These are phyloP conservation scores for Ceriops zippeliana DNA, from an alignment of 345 rosid species.

Conservation along the genomic window DNA sequence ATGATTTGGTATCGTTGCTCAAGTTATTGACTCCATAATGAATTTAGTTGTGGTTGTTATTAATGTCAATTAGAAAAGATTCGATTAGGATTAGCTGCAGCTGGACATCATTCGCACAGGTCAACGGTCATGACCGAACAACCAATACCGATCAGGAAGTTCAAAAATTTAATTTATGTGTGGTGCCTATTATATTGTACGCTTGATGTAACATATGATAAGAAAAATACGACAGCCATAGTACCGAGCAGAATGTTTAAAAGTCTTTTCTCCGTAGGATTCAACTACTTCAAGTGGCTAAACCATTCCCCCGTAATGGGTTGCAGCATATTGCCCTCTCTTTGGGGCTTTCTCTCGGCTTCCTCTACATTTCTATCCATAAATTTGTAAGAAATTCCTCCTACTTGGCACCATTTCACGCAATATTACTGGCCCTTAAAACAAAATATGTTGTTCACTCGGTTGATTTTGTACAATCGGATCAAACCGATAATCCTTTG, in stretches of 20 bases:
- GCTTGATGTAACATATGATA: too few species aligned
- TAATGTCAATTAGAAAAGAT: not conserved
- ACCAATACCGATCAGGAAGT: too few species aligned
- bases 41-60: not conserved
- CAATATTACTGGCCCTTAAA: too few species aligned
- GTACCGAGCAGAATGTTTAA: too few species aligned
- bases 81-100: not conserved
- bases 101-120: not conserved
- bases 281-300: constrained; percentile 80
- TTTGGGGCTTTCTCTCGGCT: constrained; percentile 48
- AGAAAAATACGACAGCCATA: too few species aligned
- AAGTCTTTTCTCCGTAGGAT: constrained; percentile 24
- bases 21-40: constrained; percentile 7
- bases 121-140: not conserved
- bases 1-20: constrained; percentile 7
- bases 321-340: constrained; percentile 38
- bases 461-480: too few species aligned
- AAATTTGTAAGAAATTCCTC: constrained; percentile 29
- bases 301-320: constrained; percentile 55
- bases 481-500: too few species aligned
- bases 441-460: too few species aligned
- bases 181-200: too few species aligned
- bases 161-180: too few species aligned
- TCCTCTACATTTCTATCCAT: constrained; percentile 49
- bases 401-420: not conserved